phyloP scores from a whole-genome alignment of 2,329 filamentous ascomycete genomes.

The Exophiala spinifera region DNA sequence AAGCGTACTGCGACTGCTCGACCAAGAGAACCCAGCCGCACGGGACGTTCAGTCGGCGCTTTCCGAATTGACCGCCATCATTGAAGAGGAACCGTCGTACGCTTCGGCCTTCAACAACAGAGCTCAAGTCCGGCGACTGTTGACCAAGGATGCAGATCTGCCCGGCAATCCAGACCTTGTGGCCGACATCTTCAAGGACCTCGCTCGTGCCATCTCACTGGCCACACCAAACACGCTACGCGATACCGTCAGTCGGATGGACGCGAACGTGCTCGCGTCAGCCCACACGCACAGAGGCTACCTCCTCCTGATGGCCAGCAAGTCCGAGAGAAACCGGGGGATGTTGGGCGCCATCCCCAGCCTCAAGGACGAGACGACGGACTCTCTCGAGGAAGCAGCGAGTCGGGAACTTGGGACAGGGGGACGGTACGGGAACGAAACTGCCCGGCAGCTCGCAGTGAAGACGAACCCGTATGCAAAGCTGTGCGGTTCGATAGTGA shows the following conservation, averaged over 20 bases:
- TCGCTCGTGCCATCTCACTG: slow-evolving; percentile 46
- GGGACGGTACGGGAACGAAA: slow-evolving; percentile 55
- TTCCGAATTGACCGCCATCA: slow-evolving; percentile 41
- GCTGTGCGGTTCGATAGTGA: slow-evolving; percentile 60
- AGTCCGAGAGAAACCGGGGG: slow-evolving; percentile 23
- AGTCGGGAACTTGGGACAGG: slow-evolving; percentile 55
- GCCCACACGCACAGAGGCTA: slow-evolving; percentile 55
- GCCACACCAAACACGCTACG: slow-evolving; percentile 40
- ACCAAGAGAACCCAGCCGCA: slow-evolving; percentile 24
- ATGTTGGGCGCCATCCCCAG: slow-evolving; percentile 28
- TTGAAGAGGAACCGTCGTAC: slow-evolving; percentile 46
- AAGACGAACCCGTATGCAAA: slow-evolving; percentile 62
- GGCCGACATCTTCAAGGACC: slow-evolving; percentile 34
- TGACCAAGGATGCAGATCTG: slow-evolving; percentile 32
- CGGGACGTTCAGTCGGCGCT: slow-evolving; percentile 36
- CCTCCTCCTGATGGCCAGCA: slow-evolving; percentile 40
- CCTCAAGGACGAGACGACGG: slow-evolving; percentile 31
- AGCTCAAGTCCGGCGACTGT: slow-evolving; percentile 48
- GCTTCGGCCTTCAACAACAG: slow-evolving; percentile 56
- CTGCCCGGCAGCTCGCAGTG: slow-evolving; percentile 57
- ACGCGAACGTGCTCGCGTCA: slow-evolving; percentile 51
- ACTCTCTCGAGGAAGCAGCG: slow-evolving; percentile 54
- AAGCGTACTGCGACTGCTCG: slow-evolving; percentile 40
- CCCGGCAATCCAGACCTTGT: slow-evolving; percentile 18
- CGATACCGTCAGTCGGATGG: slow-evolving; percentile 44